Conservation (phyloP, 768 basidiomycete species). For the Hericium erinaceus region DNA sequence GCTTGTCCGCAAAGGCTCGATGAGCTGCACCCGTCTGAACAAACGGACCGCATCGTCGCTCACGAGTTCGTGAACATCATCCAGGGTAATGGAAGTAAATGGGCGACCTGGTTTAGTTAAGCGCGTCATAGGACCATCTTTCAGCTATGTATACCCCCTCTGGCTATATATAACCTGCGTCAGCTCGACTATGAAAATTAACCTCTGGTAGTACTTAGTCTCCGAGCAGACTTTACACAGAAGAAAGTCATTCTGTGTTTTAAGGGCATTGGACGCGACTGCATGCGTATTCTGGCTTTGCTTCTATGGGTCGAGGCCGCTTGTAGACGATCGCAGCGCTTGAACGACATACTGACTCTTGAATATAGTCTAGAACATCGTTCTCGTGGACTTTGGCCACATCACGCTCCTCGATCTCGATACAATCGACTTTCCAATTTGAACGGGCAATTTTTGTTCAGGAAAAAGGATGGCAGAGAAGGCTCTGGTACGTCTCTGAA, state of each 20-base stretch:
- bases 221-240: slow-evolving; percentile 22
- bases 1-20: slow-evolving; percentile 28
- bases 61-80: slow-evolving; percentile 40
- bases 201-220: slow-evolving; percentile 13
- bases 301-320: neutral
- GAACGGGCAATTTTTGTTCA: slow-evolving; percentile 94
- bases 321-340: neutral
- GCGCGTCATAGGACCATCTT: no score
- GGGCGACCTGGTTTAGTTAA: slow-evolving; percentile 44
- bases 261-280: slow-evolving; percentile 80
- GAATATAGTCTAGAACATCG: slow-evolving; percentile 83
- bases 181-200: no score
- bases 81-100: slow-evolving; percentile 32
- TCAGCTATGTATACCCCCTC: no score
- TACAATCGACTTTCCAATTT: slow-evolving; percentile 97
- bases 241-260: slow-evolving; percentile 27
- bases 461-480: slow-evolving; percentile 97
- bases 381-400: slow-evolving; percentile 84
- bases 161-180: slow-evolving; percentile 12
- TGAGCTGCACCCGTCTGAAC: slow-evolving; percentile 54
- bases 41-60: slow-evolving; percentile 45
- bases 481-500: slow-evolving; percentile 55
- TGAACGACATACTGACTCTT: neutral
- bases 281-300: slow-evolving; percentile 35
- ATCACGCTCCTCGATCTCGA: slow-evolving; percentile 94